A percentile compares a stretch with the other conserved stretches of the same genome.
Conservation (phyloP, 768 basidiomycete species). For the Boletus subparvulus region DNA sequence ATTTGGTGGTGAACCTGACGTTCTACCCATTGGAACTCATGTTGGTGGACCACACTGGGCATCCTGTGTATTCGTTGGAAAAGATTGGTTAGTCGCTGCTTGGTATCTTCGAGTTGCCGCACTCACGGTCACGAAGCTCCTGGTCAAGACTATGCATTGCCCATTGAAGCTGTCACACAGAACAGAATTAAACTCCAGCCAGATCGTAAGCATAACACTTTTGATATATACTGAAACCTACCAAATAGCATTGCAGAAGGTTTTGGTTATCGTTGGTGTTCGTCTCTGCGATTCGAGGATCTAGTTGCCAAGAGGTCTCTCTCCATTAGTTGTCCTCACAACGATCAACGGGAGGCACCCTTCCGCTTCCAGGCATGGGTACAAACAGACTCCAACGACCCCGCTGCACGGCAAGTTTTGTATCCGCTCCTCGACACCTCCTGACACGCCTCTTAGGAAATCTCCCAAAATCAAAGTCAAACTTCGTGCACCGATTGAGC, state of each 20-base stretch:
- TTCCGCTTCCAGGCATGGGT: conserved; percentile 95
- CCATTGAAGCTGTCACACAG: conserved; percentile 84
- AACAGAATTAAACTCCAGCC: conserved; percentile 85
- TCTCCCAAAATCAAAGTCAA: conserved; percentile 84
- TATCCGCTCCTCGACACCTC: neutral
- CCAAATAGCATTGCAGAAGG: conserved; percentile 58
- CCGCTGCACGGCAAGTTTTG: conserved; percentile 48
- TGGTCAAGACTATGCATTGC: conserved; percentile 83
- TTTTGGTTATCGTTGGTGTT: conserved; percentile 94
- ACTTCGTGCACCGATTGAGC: conserved; percentile 88
- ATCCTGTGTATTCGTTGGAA: conserved; percentile 75
- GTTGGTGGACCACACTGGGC: conserved; percentile 81
- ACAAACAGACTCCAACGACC: conserved; percentile 65
- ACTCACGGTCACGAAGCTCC: conserved; percentile 77
- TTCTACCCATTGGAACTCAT: conserved; percentile 91
- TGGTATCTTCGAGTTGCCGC: conserved; percentile 13
- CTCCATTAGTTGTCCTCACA: conserved; percentile 83
- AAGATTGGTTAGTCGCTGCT: conserved; percentile 62
- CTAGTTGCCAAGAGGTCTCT: conserved; percentile 66
- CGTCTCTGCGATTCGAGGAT: conserved; percentile 87
- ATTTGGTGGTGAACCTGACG: conserved; percentile 87
- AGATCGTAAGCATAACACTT: conserved; percentile 62
- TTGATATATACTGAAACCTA: conserved; percentile 1
- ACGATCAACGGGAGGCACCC: conserved; percentile 76
- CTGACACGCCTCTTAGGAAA: conserved; percentile 47